Evolutionary conservation across 495 filamentous ascomycete genomes (phyloP), one percentile per base, ranked within the genome.

Genomic region (Aspergillus indologenus): DNA sequence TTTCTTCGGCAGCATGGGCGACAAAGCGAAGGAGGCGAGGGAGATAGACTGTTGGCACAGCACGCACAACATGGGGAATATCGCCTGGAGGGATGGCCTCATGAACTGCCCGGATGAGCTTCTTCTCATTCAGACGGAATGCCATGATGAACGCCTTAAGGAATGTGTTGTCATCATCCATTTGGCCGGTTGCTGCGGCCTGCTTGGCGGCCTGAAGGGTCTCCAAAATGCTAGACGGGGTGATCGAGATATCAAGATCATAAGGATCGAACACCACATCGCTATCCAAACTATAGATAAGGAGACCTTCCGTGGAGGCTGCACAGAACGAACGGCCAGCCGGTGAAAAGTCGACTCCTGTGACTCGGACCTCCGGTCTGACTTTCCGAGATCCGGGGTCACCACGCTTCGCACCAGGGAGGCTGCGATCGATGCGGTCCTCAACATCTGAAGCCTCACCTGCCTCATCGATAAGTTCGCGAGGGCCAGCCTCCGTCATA

Each of bases 101-200:
- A 73, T 96, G 97, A 12, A 97, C 91, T 23, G 83, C 83, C 57
- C 87, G 86, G 51, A 96, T 83, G 22, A 98, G 78, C 50, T 82
- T 81, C 2, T 80, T 78, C 65, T 93, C 87, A 74, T 96, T 96
- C 43, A 98, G 82, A 0, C 94, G 89, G 80, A 98, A 98, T 0
- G 92, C 90, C 93, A 98, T 97, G 57, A 96, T 87, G 2, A 98
- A 77, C 1, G 94, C 94, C 73, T 91, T 96, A 34, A 97, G 80
- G 74, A 87, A 96, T 43, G 95, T 90, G 62, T 82, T 82, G 53
- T 92, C 85, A 14, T 73, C 69, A 53, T 74, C 71, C 29, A 64
- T 58, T 12, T 67, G 64, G 51, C 66, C 61, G 6, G 69, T 60
- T n/a, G 58, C 65, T 17, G 68, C 54, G 7, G 75, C 68, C 23